Percentiles rank a stretch among this genome's conserved stretches.
These are phyloP conservation scores for Mimosa bimucronata DNA, from an alignment of 306 rosid genomes.

Conservation along the genomic window DNA sequence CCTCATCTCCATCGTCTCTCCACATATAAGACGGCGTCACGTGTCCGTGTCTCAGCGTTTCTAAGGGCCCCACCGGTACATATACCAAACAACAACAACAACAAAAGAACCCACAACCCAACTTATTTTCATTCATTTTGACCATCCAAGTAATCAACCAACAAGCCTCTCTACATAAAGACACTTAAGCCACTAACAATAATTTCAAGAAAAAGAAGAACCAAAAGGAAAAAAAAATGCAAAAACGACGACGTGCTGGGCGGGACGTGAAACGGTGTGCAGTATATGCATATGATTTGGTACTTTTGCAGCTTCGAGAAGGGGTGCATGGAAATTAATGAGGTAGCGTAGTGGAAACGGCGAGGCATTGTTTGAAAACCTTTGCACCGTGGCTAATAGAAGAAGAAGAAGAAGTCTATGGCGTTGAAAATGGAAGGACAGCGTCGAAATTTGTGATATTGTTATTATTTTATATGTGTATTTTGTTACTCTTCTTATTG, in stretches of 20 bases:
- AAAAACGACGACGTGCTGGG: conserved; percentile 57
- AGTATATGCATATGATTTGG: conserved; percentile 32
- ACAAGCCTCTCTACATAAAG: background rate
- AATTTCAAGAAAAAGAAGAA: background rate
- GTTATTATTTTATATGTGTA: background rate
- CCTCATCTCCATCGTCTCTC: conserved; percentile 88
- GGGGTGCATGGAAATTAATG: conserved; percentile 53
- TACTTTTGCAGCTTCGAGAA: conserved; percentile 42
- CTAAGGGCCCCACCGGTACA: conserved; percentile 41
- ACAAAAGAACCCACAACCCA: too few relatives aligned
- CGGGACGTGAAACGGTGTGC: conserved; percentile 77
- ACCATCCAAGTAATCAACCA: background rate
- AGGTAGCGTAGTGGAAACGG: conserved; percentile 86
- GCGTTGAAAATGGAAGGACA: conserved; percentile 46
- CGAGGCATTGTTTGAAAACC: conserved; percentile 59
- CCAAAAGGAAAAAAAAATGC: background rate
- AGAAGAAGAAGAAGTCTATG: background rate
- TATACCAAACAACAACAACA: background rate
- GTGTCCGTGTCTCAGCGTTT: conserved; percentile 89
- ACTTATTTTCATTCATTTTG: background rate
- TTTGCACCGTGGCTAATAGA: conserved; percentile 34
- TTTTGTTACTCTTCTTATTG: background rate
- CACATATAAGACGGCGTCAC: conserved; percentile 81
- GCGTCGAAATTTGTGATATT: conserved; percentile 35
- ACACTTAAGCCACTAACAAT: conserved; percentile 8